Conservation (phyloP, 495 filamentous ascomycete species). For the Xylaria longipes region DNA sequence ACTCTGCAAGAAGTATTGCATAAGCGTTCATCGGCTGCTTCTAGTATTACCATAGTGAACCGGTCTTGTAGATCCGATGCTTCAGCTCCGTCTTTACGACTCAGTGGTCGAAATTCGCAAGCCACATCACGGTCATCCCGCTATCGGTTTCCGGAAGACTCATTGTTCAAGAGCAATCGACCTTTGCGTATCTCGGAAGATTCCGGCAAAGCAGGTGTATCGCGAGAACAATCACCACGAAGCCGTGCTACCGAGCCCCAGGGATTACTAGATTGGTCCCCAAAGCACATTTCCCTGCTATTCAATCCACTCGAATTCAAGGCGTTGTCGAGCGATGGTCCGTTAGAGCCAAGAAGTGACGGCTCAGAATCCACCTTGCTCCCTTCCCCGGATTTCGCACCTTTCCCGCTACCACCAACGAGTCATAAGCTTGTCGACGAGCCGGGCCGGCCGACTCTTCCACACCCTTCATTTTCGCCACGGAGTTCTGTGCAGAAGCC, state of each 20-base stretch:
- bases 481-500: conserved; percentile 10
- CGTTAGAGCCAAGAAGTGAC: conserved; percentile 13
- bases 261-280: conserved; percentile 36
- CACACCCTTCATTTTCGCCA: not conserved
- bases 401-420: not conserved
- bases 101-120: not conserved
- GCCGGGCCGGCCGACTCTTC: not conserved
- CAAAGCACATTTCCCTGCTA: conserved; percentile 35
- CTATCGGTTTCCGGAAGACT: conserved; percentile 35
- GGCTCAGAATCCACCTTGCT: conserved; percentile 19
- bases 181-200: not conserved
- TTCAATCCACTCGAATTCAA: conserved; percentile 38
- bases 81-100: conserved; percentile 13
- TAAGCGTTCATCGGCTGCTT: conserved; percentile 35
- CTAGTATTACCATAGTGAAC: conserved; percentile 27
- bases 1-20: conserved; percentile 35
- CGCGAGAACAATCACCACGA: conserved; percentile 2
- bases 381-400: conserved; percentile 30
- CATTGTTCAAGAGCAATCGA: conserved; percentile 20
- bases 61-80: conserved; percentile 27
- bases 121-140: conserved; percentile 22
- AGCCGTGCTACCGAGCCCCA: conserved; percentile 16
- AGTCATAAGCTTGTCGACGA: not conserved
- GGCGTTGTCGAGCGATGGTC: conserved; percentile 27
- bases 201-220: not conserved